These are phyloP conservation scores for Beauveria sp. DNA, from an alignment of 2,329 filamentous ascomycete species.

Conservation along the genomic window DNA sequence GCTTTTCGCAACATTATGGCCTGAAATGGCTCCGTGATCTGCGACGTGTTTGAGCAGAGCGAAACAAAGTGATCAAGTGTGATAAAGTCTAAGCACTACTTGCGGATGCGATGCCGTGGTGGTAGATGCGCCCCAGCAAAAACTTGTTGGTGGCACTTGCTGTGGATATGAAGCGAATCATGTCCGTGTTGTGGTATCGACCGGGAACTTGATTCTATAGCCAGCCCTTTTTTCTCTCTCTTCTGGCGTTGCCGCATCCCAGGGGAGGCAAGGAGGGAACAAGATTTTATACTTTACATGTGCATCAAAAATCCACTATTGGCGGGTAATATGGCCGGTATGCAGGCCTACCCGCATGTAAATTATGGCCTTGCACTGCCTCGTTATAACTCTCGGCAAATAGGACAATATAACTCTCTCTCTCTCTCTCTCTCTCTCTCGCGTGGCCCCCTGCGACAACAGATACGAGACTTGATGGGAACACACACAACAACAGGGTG, in stretches of 20 bases:
- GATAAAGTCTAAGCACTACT: too few species aligned
- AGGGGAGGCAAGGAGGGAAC: not conserved
- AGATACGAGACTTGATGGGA: not conserved
- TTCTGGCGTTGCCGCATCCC: not conserved
- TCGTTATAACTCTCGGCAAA: not conserved
- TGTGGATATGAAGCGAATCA: not conserved
- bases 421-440: not conserved
- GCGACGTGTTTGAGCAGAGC: too few species aligned
- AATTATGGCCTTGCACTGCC: not conserved
- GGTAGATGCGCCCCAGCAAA: too few species aligned
- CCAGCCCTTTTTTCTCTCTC: not conserved
- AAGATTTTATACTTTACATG: not conserved
- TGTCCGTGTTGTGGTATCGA: not conserved
- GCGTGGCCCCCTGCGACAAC: not conserved
- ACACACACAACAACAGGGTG: too few species aligned
- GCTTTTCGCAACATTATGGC: too few species aligned
- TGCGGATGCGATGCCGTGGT: too few species aligned
- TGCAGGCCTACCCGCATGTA: not conserved
- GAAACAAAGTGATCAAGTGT: too few species aligned
- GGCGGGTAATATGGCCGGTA: not conserved
- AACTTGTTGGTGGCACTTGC: not conserved
- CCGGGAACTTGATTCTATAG: not conserved
- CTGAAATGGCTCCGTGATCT: too few species aligned
- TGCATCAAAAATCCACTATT: not conserved
- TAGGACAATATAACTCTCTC: too few species aligned